Evolutionary conservation across 2,329 filamentous ascomycete genomes (phyloP), one percentile per base, ranked within the genome.

Genomic region (Fusarium citri): DNA sequence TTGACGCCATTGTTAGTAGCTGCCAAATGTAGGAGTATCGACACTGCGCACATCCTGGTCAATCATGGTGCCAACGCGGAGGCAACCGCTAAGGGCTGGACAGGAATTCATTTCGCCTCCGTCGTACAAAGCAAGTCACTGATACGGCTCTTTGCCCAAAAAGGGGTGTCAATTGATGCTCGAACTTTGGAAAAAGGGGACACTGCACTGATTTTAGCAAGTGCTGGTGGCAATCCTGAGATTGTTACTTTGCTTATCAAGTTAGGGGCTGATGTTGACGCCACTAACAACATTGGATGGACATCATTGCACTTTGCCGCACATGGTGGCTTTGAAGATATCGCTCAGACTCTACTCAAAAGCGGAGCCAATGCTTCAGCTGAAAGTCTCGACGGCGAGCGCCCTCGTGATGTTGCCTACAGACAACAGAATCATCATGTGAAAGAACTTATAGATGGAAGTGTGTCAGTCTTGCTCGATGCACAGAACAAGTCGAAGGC

Each of bases 361-460:
- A 31, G 7, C 8, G 28, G 28, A 8, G 47, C 47, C 14, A 23
- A 34, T 4, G 9, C 20, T 9, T 18, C 7, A 18, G 15, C 28
- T 11, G 20, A 12, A 30, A 49, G 6, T 11, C 28, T 34, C 8
- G 28, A 49, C 3, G 47, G 28, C 7, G 6, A 49, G 10, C 15
- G 28, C 5, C 47, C 28, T 23, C 15, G 46, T 22, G 18, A 11
- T 16, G 26, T 49, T 11, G 16, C 46, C 8, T 18, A 20, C 9
- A 20, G 20, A 20, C 11, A 31, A 6, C 2, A 10, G 0, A 9
- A 49, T 4, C 3, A 23, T 6, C 3, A 18, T 1, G 28, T 23
- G 6, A 49, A 15, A 31, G 12, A 5, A 2, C 20, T 49, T 2
- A 22, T 23, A 6, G 46, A 49, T 3, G 20, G 46, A 23, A 16